These are phyloP conservation scores for Cutaneotrichosporon sp. DNA, from an alignment of 1,284 basidiomycete genomes.

Conservation along the genomic window DNA sequence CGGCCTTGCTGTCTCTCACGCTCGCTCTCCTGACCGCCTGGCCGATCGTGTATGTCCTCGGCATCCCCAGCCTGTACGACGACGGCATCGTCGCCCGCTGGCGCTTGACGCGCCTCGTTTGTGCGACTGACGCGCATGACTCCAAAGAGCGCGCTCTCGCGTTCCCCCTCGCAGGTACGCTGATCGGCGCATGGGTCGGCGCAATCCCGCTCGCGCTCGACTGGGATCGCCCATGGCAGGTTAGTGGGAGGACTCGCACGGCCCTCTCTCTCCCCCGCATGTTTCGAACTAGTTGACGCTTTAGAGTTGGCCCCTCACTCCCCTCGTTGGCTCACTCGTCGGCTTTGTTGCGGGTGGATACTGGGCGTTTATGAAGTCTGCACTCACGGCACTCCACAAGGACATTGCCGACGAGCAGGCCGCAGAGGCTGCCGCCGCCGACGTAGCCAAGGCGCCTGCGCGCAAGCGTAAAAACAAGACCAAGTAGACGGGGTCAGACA, in stretches of 20 bases:
- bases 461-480: slow-evolving; percentile 22
- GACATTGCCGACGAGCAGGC: slow-evolving; percentile 22
- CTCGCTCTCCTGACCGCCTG: slow-evolving; percentile 68
- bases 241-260: slow-evolving; percentile 47
- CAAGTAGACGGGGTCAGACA: slow-evolving; percentile 8
- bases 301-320: slow-evolving; percentile 73
- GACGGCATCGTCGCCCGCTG: slow-evolving; percentile 43
- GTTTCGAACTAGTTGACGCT: slow-evolving; percentile 1
- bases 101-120: slow-evolving; percentile 72
- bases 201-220: slow-evolving; percentile 81
- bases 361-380: slow-evolving; percentile 59
- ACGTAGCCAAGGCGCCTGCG: background rate
- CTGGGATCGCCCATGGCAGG: slow-evolving; percentile 96
- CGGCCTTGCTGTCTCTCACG: slow-evolving; percentile 67
- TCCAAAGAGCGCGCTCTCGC: slow-evolving; percentile 71
- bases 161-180: slow-evolving; percentile 72
- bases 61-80: slow-evolving; percentile 58
- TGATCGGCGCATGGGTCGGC: slow-evolving; percentile 74
- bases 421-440: slow-evolving; percentile 14
- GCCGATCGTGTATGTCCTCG: slow-evolving; percentile 69
- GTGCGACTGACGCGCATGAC: slow-evolving; percentile 67
- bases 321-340: slow-evolving; percentile 61
- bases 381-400: slow-evolving; percentile 48
- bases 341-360: slow-evolving; percentile 69
- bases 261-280: background rate